Base-by-base conservation (phyloP, 108 stramenopile species). In the Cylindrotheca closterium region DNA sequence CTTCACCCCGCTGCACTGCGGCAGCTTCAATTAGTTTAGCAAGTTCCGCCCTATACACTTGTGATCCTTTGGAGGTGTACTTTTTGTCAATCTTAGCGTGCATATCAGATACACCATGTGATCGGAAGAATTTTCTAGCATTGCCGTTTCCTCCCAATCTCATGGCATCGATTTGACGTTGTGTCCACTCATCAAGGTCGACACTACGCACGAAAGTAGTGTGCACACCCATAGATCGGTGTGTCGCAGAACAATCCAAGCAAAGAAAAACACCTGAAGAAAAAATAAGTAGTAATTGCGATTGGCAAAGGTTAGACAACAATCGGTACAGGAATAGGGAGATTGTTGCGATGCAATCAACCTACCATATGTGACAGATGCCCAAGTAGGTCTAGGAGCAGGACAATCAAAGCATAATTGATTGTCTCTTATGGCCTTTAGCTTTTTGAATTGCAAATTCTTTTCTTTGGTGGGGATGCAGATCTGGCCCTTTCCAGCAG, bases 101-200 rank as follows among this genome's bases (percentile, higher is more conserved):
- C 70, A 87, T 74, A 48, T 92, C 91, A 17, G 83, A 76, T 12
- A 84, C 64, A 25, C 95, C 95, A 53, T 94, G 84, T 60, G 88
- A 86, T 18, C 86, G 81, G 73, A 96, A 93, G 64, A 77, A 96
- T 30, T 78, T 65, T 27, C 79, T 73, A 0, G 87, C 86, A 77
- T 87, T 92, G 0, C 74, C 92, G 61, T 96, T 96, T 47, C 96
- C 96, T 19, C 93, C 92, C 34, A 96, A 63, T 30, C 87, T 62
- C 96, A 96, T 96, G 53, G 87, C 81, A 67, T 94, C 94, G 45
- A 96, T 81, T 69, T 96, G 96, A 28, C 88, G 75, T 31, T 90
- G 90, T 19, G 96, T 96, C 96, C 96, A 95, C 53, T 95, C 94
- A 64, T 96, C 96, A 50, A 96, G 67, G 68, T 96, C 96, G 5